Conservation (phyloP, 140 eudicot species). For the Ambrosia hybrid region DNA sequence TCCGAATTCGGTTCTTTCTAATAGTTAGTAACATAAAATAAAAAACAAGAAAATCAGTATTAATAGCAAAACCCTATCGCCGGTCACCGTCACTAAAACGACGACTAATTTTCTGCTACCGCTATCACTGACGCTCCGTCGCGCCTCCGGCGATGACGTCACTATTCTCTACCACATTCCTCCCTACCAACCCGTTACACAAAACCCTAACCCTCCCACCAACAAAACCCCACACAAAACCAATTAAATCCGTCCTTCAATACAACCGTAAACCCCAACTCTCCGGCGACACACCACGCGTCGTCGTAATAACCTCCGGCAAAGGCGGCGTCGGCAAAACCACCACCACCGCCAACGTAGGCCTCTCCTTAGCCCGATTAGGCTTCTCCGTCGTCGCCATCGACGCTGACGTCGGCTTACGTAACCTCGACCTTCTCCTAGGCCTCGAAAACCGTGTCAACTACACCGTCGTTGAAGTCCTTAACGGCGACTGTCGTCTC, state of each 20-base stretch:
- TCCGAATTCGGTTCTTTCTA: too few species aligned
- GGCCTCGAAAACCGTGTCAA: constrained; percentile 97
- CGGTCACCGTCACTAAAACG: too few species aligned
- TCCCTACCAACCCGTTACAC: constrained; percentile 23
- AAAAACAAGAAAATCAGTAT: too few species aligned
- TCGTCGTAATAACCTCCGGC: constrained; percentile 89
- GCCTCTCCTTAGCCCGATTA: constrained; percentile 87
- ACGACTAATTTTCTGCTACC: neutral
- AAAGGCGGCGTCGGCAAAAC: constrained; percentile 93
- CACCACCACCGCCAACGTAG: constrained; percentile 93
- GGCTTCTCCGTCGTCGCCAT: constrained; percentile 94
- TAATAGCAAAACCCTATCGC: too few species aligned
- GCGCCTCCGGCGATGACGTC: constrained; percentile 33
- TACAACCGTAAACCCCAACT: constrained; percentile 95
- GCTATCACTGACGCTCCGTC: too few species aligned
- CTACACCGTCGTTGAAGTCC: constrained; percentile 85
- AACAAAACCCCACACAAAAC: constrained; percentile 19
- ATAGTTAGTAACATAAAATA: too few species aligned
- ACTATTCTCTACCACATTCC: constrained; percentile 25
- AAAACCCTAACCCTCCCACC: constrained; percentile 27
- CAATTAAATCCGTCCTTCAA: constrained; percentile 60
- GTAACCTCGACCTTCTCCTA: constrained; percentile 88
- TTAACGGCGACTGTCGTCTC: constrained; percentile 93
- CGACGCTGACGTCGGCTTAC: constrained; percentile 97
- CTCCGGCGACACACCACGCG: constrained; percentile 81